Conservation (phyloP, 306 rosid species). For the Cicer chorassanicum region DNA sequence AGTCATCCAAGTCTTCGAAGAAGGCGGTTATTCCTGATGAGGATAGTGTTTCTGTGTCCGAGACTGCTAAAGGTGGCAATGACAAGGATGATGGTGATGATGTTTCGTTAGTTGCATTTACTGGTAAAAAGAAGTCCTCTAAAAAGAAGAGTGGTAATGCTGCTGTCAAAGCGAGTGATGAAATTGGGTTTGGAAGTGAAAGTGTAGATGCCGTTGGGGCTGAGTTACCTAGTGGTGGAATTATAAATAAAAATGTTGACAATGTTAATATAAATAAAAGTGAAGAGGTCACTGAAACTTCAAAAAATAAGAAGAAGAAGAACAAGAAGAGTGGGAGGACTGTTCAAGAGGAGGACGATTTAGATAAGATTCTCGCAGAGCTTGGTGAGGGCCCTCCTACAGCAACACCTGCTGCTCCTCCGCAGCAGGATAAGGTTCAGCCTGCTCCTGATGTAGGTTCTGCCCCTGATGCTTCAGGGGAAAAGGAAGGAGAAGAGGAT, state of each 20-base stretch:
- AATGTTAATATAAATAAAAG: conserved; percentile 51
- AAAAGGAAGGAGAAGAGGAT: conserved; percentile 84
- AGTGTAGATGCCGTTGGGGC: conserved; percentile 50
- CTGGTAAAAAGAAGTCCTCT: conserved; percentile 90
- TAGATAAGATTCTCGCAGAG: conserved; percentile 92
- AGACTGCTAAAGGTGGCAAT: conserved; percentile 50
- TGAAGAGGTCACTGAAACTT: conserved; percentile 66
- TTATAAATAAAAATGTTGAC: conserved; percentile 46
- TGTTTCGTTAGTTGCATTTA: conserved; percentile 58
- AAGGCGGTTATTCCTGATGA: conserved; percentile 63
- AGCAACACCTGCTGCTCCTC: conserved; percentile 54
- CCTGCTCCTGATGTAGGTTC: conserved; percentile 58
- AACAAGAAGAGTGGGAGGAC: conserved; percentile 96
- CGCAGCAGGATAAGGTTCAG: conserved; percentile 56
- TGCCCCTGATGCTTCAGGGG: conserved; percentile 54
- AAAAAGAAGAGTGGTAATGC: conserved; percentile 66
- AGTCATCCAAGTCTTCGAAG: conserved; percentile 70
- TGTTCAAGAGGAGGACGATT: conserved; percentile 96
- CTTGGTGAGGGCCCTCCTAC: conserved; percentile 69
- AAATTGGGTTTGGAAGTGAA: conserved; percentile 49
- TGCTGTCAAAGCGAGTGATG: conserved; percentile 54
- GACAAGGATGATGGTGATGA: conserved; percentile 58
- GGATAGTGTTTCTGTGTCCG: conserved; percentile 55
- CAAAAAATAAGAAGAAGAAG: conserved; percentile 89
- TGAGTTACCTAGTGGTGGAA: conserved; percentile 51